Evolutionary conservation across 306 rosid species (phyloP), one percentile per base, ranked within the genome.

Genomic region (Pyrus pyrifolia): DNA sequence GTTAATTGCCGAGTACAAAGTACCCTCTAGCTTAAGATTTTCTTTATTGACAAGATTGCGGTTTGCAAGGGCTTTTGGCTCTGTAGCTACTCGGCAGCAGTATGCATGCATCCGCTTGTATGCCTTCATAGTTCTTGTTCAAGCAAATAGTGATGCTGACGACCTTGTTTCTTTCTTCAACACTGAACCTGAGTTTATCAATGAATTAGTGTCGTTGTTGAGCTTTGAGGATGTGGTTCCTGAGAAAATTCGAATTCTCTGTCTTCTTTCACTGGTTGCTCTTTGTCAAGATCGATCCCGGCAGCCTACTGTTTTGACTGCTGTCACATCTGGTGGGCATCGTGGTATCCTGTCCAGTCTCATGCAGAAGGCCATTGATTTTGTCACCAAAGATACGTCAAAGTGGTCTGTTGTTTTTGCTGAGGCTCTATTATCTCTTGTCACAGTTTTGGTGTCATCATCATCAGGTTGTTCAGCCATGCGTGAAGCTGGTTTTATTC

Each of bases 401-500:
- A 91, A 83, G 80, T 91, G 90, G 93, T 88, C 96, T 22, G 87
- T 89, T 80, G 93, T 91, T 78, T 92, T 92, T 85, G 93, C 96
- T 18, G 99, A 96, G 83, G 92, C 98, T 52, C 83, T 96, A 21
- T 84, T 96, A 68, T 92, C 99, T 78, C 96, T 96, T 67, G 93
- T 92, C 67, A 91, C 94, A 15, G 93, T 89, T 76, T 80, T 96
- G 93, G 99, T 96, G 78, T 91, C 99, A 5, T 88, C 99, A 30
- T 93, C 99, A 1, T 96, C 98, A 18, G 97, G 98, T 64, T 92
- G 98, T 83, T 90, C 96, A 76, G 91, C 97, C 71, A 88, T 95
- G 96, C 96, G 97, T 4, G 99, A 93, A 75, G 97, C 98, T 76
- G 99, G 99, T 42, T 92, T 96, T 86, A 91, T 96, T 78, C 99